Conservation (phyloP, 2,329 filamentous ascomycete genomes). For the Microcera coccophila region DNA sequence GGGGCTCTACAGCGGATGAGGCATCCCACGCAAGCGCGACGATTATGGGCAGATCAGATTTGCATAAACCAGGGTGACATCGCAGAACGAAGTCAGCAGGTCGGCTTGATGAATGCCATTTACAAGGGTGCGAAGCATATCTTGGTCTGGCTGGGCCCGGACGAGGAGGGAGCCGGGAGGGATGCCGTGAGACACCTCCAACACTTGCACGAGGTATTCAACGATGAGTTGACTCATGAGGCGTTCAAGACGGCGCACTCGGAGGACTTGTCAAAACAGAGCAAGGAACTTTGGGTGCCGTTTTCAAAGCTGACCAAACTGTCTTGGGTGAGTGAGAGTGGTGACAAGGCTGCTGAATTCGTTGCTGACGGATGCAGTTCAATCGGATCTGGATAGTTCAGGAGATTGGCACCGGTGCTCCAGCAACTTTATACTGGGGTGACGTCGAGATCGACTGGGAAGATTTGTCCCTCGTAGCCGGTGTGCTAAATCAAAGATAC, state of each 20-base stretch:
- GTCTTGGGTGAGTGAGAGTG: constrained; percentile 34
- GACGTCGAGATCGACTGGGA: constrained; percentile 32
- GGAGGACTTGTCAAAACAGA: constrained; percentile 28
- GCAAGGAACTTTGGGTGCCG: constrained; percentile 29
- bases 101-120: constrained; percentile 37
- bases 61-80: constrained; percentile 39
- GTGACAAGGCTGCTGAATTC: no score
- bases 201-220: constrained; percentile 27
- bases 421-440: constrained; percentile 35
- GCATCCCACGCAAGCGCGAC: constrained; percentile 19
- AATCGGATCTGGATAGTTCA: constrained; percentile 37
- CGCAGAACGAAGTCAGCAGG: constrained; percentile 34
- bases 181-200: constrained; percentile 28
- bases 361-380: constrained; percentile 24
- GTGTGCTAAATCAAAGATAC: constrained; percentile 31
- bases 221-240: constrained; percentile 28
- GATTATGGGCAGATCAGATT: constrained; percentile 40
- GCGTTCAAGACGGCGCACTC: constrained; percentile 29
- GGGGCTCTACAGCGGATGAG: constrained; percentile 31
- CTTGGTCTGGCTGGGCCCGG: constrained; percentile 36
- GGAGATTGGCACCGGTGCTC: constrained; percentile 33
- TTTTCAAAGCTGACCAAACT: constrained; percentile 30
- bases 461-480: constrained; percentile 28
- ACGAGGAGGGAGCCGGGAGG: constrained; percentile 25
- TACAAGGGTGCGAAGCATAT: constrained; percentile 32